A percentile compares a stretch with the other conserved stretches of the same genome.
phyloP scores from a whole-genome alignment of 169 alveolate genomes.

The Cryptosporidium meleagridis region DNA sequence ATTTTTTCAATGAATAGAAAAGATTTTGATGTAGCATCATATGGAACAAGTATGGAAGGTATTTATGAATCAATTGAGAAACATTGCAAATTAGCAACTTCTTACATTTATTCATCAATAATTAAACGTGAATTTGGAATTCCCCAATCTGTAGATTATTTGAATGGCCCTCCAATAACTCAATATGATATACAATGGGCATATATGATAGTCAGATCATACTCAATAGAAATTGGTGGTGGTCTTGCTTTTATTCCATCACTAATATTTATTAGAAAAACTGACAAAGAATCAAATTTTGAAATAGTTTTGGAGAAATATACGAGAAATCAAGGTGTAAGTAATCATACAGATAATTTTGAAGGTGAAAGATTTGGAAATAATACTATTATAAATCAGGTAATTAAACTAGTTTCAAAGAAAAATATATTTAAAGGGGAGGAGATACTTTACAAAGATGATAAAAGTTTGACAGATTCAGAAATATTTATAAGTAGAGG shows the following conservation, averaged over 20 bases:
- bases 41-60: slow-evolving; percentile 70
- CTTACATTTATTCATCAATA: slow-evolving; percentile 52
- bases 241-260: slow-evolving; percentile 59
- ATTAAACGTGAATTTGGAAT: slow-evolving; percentile 65
- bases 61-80: slow-evolving; percentile 47
- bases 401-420: slow-evolving; percentile 20
- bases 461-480: slow-evolving; percentile 54
- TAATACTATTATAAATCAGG: background rate
- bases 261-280: slow-evolving; percentile 38
- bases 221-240: slow-evolving; percentile 29
- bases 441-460: slow-evolving; percentile 48
- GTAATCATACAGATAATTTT: background rate
- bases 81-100: slow-evolving; percentile 63
- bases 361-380: slow-evolving; percentile 4
- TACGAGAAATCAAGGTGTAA: background rate
- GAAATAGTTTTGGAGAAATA: background rate
- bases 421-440: slow-evolving; percentile 41
- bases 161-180: slow-evolving; percentile 66
- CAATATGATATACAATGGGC: slow-evolving; percentile 72
- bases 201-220: slow-evolving; percentile 60
- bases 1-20: slow-evolving; percentile 65
- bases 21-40: slow-evolving; percentile 73
- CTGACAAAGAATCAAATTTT: slow-evolving; percentile 21
- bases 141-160: slow-evolving; percentile 45
- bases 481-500: slow-evolving; percentile 60